These are phyloP conservation scores for Populus simonii DNA, from an alignment of 345 rosid species.

Conservation along the genomic window DNA sequence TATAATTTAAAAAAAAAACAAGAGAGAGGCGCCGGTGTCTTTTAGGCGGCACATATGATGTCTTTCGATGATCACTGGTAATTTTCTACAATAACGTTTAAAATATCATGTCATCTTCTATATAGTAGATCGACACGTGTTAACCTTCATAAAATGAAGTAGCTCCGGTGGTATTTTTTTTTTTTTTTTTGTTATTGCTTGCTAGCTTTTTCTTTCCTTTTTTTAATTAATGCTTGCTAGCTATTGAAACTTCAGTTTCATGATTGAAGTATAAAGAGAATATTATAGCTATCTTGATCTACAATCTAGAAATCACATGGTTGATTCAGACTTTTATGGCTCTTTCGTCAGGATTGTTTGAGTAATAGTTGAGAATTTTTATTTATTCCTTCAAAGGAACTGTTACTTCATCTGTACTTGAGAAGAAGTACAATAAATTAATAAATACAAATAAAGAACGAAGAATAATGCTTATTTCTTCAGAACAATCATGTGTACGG, in stretches of 20 bases:
- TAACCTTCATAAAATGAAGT: rapidly evolving
- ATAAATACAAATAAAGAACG: background rate
- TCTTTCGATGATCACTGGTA: rapidly evolving
- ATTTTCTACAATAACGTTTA: rapidly evolving
- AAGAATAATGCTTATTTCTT: background rate
- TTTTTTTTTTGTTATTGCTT: background rate
- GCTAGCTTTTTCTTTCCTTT: background rate
- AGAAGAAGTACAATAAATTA: background rate
- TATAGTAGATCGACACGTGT: rapidly evolving
- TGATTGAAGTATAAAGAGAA: background rate
- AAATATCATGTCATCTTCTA: rapidly evolving
- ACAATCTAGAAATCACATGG: background rate
- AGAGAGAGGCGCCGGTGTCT: rapidly evolving
- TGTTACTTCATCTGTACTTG: background rate
- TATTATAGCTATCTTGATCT: background rate
- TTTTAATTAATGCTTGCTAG: background rate
- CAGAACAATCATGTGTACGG: background rate
- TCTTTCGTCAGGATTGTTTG: background rate
- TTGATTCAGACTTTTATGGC: background rate
- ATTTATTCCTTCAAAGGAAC: background rate
- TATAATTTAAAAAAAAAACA: too few relatives aligned
- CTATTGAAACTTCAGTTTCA: background rate
- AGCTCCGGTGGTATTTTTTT: too few relatives aligned
- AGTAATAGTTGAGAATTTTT: background rate
- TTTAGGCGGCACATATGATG: rapidly evolving